Base-by-base conservation (phyloP, 129 eudicot species). In the Flaveria sonorensis region DNA sequence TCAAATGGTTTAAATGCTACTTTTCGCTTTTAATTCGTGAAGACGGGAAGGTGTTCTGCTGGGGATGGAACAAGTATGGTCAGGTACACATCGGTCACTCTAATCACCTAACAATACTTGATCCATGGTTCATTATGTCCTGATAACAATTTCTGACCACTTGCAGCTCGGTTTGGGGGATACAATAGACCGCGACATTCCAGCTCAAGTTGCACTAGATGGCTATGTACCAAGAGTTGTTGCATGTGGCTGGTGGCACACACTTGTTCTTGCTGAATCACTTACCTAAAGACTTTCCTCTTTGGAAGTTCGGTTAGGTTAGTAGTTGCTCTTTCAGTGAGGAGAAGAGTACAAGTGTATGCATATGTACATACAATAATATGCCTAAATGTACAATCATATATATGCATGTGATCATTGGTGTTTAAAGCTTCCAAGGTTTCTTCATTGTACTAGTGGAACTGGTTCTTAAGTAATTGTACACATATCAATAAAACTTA, bases 41-140 rank as follows among this genome's bases (percentile, higher is more conserved):
- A 90, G 98, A 89, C 40, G 93, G 91, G 26, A 87, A 89, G 79
- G 91, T 84, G 62, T 93, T 90, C 81, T 83, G 98, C 82, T 93
- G 98, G 98, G 98, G 98, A 16, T 93, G 98, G 98, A 93, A 93
- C 88, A 93, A 93, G 86, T 93, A 93, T 77, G 98, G 98, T 21
- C 98, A 57, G 64, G 64, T 92, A 87, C 63, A 46, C 20, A 2
- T 0, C 14, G 7, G 3, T 70, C 59, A 14, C 39, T 47, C 47
- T 70, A 70, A 70, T 23, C 59, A 47, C 12, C 2, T 47, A 47
- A 47, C 2, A 12, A 20, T 3, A 57, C 0, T 57, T 57, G 3
- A 57, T 57, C 30, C 32, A 57, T 57, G 64, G 73, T 12, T 24
- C 11, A 59, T 16, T 11, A 43, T 60, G 16, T 43, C 53, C 20